Evolutionary conservation across 225 moss, liverwort and hornwort genomes (phyloP), one percentile per base, ranked within the genome.

Genomic region (Antitrichia curtipendula): DNA sequence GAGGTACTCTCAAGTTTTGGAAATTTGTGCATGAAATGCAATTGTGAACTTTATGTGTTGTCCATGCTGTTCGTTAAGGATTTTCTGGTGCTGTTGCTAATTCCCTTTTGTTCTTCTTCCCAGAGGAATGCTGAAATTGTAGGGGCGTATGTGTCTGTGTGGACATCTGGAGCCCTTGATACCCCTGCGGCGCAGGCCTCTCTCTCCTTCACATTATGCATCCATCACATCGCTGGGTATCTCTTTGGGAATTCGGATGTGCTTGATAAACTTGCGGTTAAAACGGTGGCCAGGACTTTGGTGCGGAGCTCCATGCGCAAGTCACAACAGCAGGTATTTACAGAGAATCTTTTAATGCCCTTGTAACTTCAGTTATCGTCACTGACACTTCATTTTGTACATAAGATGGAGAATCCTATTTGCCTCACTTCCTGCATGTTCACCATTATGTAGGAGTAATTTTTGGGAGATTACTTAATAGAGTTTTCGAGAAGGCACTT

Each of bases 121-220:
- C 97, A 98, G 98, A 93, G 63, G 69, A 94, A 95, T 64, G 90
- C 87, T 89, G 92, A 96, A 89, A 92, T 99, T 78, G 82, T 99
- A 41, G 94, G 91, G 62, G 92, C 85, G 5, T 96, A 93, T 83
- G 90, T 93, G 52, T 86, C 94, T 75, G 91, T 94, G 77, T 99
- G 99, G 99, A 89, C 93, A 58, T 94, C 95, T 38, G 99, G 96
- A 84, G 91, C 92, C 75, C 92, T 97, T 7, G 94, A 95, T 52
- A 91, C 88, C 80, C 94, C 94, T 88, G 93, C 90, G 8, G 92
- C 90, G 20, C 89, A 93, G 81, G 76, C 91, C 43, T 92, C 95
- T 57, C 84, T 97, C 58, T 86, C 97, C 3, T 97, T 95, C 84
- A 89, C 92, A 16, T 45, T 97, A 40, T 95, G 91, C 59, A 62